Evolutionary conservation across 257 asterid species (phyloP).

Genomic region (Solanum chilense): DNA sequence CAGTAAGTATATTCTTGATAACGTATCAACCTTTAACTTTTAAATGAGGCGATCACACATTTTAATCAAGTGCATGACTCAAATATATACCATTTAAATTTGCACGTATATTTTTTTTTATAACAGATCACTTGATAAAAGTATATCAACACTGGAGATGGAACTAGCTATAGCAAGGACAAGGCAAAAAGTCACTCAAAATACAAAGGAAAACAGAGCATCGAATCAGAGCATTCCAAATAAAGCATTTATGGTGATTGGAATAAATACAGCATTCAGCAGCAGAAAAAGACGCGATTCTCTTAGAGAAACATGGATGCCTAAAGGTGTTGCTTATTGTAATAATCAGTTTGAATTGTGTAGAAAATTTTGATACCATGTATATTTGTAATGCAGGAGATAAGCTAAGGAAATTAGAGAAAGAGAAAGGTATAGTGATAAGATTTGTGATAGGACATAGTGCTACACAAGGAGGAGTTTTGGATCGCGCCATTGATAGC

Average conservation of each 20-base stretch:
- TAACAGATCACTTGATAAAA: slow-evolving; percentile 46
- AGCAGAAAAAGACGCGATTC: not conserved
- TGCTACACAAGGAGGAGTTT: slow-evolving; percentile 31
- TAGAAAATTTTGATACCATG: not conserved
- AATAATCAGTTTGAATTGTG: not conserved
- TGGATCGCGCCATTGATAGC: slow-evolving; percentile 39
- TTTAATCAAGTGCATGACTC: not conserved
- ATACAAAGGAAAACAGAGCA: not conserved
- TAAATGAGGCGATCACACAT: not conserved
- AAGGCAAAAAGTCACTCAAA: not conserved
- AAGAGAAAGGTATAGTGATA: not conserved
- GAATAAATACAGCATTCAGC: not conserved
- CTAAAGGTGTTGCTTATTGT: not conserved
- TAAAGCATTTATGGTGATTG: not conserved
- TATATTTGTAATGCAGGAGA: not conserved
- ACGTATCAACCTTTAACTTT: not conserved
- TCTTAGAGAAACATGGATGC: not conserved
- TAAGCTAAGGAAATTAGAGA: not conserved
- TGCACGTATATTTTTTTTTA: not conserved
- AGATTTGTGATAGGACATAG: slow-evolving; percentile 43
- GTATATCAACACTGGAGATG: slow-evolving; percentile 11
- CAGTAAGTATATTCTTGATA: slow-evolving; percentile 8
- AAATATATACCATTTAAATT: not conserved
- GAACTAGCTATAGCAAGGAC: slow-evolving; percentile 4
- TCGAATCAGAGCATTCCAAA: slow-evolving; percentile 10